Evolutionary conservation across 1,139 yeast species (phyloP).

Genomic region (Pichia kudriavzevii): DNA sequence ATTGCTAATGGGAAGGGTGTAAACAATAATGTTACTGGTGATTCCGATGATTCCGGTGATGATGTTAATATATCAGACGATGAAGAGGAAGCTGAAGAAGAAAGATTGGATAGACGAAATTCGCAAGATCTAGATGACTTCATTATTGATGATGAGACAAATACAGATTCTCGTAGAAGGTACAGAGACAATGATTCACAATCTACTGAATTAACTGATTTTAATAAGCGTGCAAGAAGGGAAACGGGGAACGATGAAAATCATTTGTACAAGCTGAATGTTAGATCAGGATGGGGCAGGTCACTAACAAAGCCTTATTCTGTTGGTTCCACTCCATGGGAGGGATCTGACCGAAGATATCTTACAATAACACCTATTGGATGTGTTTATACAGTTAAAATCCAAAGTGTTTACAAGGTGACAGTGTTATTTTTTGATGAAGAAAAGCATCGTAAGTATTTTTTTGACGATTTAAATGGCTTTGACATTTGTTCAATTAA

Average conservation of each 20-base stretch:
- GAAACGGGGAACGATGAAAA: conserved; percentile 1
- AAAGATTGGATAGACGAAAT: conserved; percentile 10
- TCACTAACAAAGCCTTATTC: conserved; percentile 33
- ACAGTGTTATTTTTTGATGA: conserved; percentile 86
- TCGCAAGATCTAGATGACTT: conserved; percentile 19
- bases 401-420: conserved; percentile 37
- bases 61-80: conserved; percentile 15
- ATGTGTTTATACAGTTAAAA: conserved; percentile 68
- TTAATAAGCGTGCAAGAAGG: conserved; percentile 15
- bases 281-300: conserved; percentile 12
- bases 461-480: conserved; percentile 67
- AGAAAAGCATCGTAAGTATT: conserved; percentile 72
- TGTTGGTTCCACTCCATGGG: conserved; percentile 87
- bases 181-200: conserved; percentile 10
- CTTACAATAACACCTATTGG: conserved; percentile 77
- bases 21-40: conserved; percentile 16
- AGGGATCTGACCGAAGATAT: conserved; percentile 54
- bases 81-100: conserved; percentile 27
- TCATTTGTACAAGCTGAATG: conserved; percentile 2
- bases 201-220: conserved; percentile 21
- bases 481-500: conserved; percentile 75
- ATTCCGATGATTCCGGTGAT: conserved; percentile 14
- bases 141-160: conserved; percentile 27
- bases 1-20: conserved; percentile 18
- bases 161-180: conserved; percentile 19